phyloP scores from a whole-genome alignment of 129 eudicot genomes.

The Flaveria bidentis region DNA sequence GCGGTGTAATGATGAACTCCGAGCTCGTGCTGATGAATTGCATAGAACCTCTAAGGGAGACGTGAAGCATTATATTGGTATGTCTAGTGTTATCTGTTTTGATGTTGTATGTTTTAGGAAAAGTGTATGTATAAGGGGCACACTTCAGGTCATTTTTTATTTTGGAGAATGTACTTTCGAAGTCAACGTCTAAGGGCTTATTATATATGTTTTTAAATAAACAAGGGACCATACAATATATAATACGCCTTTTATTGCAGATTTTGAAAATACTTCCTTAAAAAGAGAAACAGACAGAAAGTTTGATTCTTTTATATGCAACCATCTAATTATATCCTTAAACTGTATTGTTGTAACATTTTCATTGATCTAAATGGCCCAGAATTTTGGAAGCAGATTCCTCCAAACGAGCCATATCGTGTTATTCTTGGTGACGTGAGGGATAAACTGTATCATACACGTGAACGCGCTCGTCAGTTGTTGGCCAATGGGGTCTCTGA shows the following conservation, averaged over 20 bases:
- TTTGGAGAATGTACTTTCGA: not conserved
- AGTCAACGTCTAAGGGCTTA: not conserved
- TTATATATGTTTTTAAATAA: not conserved
- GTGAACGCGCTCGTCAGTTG: constrained; percentile 72
- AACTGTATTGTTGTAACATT: not conserved
- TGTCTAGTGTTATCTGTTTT: not conserved
- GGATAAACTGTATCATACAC: constrained; percentile 75
- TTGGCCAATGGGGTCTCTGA: constrained; percentile 57
- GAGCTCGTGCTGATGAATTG: constrained; percentile 61
- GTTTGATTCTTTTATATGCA: not conserved
- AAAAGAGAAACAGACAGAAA: not conserved
- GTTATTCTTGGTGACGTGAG: constrained; percentile 80
- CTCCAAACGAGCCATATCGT: constrained; percentile 80
- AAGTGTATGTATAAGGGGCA: not conserved
- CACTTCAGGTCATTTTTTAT: not conserved
- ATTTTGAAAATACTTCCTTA: not conserved
- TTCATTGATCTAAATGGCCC: constrained; percentile 26
- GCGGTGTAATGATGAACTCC: constrained; percentile 84
- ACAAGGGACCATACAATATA: not conserved
- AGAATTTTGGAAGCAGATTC: constrained; percentile 86
- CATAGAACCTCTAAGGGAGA: constrained; percentile 70
- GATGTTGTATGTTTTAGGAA: not conserved
- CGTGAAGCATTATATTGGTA: constrained; percentile 81
- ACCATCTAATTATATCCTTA: too few species aligned
- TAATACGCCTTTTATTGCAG: not conserved